Percentiles rank a stretch among this genome's conserved stretches.
Evolutionary conservation across 176 grass and related monocot species (phyloP).

Genomic region (Hordeum marinum): DNA sequence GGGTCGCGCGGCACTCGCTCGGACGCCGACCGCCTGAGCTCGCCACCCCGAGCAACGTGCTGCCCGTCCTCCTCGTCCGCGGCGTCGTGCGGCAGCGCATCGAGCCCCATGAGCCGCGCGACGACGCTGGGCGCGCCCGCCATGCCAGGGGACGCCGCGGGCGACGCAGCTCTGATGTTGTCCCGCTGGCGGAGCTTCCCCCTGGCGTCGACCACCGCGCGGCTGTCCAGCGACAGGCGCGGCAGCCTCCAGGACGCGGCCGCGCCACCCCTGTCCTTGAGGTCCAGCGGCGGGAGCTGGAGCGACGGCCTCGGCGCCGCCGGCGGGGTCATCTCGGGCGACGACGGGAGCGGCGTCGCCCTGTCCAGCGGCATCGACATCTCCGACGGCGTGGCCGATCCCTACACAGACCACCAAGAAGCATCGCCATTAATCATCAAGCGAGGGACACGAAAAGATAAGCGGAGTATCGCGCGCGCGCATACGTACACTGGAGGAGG

Average conservation of each 20-base stretch:
- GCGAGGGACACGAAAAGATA: too few species aligned
- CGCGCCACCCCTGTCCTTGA: slow-evolving; percentile 4
- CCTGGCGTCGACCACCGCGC: slow-evolving; percentile 50
- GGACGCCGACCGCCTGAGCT: slow-evolving; percentile 82
- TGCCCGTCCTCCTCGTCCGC: background rate
- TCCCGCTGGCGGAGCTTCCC: slow-evolving; percentile 69
- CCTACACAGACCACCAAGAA: slow-evolving; percentile 22
- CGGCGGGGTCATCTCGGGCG: slow-evolving; percentile 42
- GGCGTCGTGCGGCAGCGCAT: slow-evolving; percentile 36
- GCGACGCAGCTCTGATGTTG: slow-evolving; percentile 58
- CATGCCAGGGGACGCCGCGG: slow-evolving; percentile 12
- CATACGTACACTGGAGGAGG: slow-evolving; percentile 20
- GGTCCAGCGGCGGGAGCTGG: slow-evolving; percentile 32
- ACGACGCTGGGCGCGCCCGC: slow-evolving; percentile 65
- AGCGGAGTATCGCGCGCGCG: background rate
- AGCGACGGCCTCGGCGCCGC: slow-evolving; percentile 50
- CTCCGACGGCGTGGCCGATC: slow-evolving; percentile 80
- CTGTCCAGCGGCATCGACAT: slow-evolving; percentile 36
- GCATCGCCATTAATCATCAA: background rate
- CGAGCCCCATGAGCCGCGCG: slow-evolving; percentile 89
- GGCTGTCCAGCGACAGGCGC: slow-evolving; percentile 87
- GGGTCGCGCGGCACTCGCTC: slow-evolving; percentile 65
- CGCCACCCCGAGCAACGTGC: background rate
- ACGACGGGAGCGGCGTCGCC: slow-evolving; percentile 25
- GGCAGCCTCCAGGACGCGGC: slow-evolving; percentile 47